Conservation (phyloP, 2,329 filamentous ascomycete species). For the Diplodia mutila region DNA sequence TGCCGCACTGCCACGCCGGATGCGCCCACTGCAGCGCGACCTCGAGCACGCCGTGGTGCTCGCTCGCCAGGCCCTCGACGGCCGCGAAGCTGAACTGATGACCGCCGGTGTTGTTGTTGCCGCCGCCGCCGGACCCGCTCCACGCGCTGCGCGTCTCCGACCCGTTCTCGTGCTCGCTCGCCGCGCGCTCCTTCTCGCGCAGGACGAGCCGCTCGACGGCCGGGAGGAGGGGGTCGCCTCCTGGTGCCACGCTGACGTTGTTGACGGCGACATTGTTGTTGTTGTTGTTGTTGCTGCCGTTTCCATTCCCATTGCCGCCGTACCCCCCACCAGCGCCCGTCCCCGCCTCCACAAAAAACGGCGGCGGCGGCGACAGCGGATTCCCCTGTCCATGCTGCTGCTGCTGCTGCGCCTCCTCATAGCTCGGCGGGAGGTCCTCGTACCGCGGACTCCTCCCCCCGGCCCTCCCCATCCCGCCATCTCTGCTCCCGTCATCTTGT, state of each 20-base stretch:
- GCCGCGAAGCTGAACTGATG: constrained; percentile 5
- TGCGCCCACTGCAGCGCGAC: constrained; percentile 15
- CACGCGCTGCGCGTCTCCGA: constrained; percentile 8
- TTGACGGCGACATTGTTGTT: neutral
- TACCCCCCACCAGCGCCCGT: neutral
- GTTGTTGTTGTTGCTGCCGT: no score
- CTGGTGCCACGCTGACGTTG: neutral
- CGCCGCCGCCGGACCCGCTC: neutral
- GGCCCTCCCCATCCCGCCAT: neutral
- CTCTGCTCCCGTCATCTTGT: no score
- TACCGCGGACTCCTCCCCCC: constrained; percentile 35
- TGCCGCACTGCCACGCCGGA: neutral
- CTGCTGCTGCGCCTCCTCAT: constrained; percentile 37
- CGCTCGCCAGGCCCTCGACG: constrained; percentile 7
- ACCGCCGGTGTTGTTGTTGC: no score
- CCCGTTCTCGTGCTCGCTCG: constrained; percentile 11
- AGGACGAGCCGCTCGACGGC: constrained; percentile 9
- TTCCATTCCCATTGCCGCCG: no score
- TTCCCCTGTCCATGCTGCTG: neutral
- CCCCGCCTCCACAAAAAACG: neutral
- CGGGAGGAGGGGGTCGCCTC: constrained; percentile 3
- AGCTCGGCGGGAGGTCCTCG: constrained; percentile 43
- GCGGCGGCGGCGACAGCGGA: neutral
- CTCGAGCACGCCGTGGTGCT: constrained; percentile 14
- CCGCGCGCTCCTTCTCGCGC: constrained; percentile 15